Base-by-base conservation (phyloP, 208 protist species). In the Leishmania amazonensis region DNA sequence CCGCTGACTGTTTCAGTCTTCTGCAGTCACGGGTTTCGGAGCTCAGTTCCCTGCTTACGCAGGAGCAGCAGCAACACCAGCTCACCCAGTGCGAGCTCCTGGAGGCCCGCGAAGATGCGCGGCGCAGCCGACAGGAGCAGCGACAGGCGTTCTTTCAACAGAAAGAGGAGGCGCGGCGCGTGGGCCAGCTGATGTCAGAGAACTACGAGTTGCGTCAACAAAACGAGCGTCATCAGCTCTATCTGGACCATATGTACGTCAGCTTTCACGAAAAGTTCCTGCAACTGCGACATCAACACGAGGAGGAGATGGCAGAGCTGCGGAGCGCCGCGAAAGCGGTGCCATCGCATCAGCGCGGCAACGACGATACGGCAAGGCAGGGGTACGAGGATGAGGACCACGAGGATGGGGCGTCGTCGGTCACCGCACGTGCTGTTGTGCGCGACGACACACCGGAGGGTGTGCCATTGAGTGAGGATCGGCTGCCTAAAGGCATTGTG, bases 31-130 rank as follows among this genome's bases (percentile, higher is more conserved):
- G 78, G 31, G 83, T 85, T 38, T 62, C 73, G 49, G 81, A 89
- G 77, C 65, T 89, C 64, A 70, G 83, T 40, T 42, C 75, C 65
- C 40, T 86, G 64, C 83, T 83, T 5, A 74, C 47, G 13, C 79
- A 78, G 70, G 83, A 87, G 76, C 83, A 71, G 28, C 78, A 88
- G 64, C 85, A 83, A 38, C 73, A 88, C 77, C 78, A 81, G 71
- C 57, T 86, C 38, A 85, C 83, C 15, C 54, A 62, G 38, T 79
- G 72, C 78, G 83, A 85, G 54, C 47, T 85, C 62, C 24, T 76
- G 62, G 83, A 85, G 74, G 77, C 78, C 15, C 83, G 78, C 31
- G 83, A 85, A 53, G 78, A 85, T 40, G 83, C 83, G 35, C 83
- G 78, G 28, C 83, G 83, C 62, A 80, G 83, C 42, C 71, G 80